Evolutionary conservation across 2,329 filamentous ascomycete species (phyloP).

Genomic region (Penicillium crustosum): DNA sequence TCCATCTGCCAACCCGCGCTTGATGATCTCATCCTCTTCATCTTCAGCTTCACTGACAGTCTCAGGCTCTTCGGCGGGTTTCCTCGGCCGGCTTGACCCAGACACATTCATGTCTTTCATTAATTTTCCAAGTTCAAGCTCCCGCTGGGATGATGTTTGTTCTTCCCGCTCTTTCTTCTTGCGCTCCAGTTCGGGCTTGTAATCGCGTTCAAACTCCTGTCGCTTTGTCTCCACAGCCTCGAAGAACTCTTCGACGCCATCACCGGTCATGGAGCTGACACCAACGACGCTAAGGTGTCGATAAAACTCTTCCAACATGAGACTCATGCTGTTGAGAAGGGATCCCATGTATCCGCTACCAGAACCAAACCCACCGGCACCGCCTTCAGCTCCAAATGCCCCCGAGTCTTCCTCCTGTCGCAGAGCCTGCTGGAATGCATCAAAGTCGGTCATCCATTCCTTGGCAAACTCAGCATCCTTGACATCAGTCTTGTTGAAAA

Average conservation of each 20-base stretch:
- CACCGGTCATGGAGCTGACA: constrained; percentile 88
- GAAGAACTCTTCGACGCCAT: constrained; percentile 92
- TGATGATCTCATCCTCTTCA: constrained; percentile 45
- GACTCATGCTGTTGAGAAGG: constrained; percentile 93
- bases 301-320: constrained; percentile 98
- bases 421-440: constrained; percentile 86
- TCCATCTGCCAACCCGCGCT: constrained; percentile 52
- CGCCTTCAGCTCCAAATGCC: constrained; percentile 69
- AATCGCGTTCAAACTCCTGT: constrained; percentile 84
- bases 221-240: constrained; percentile 82
- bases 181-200: constrained; percentile 85
- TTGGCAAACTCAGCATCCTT: constrained; percentile 88
- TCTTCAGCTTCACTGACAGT: constrained; percentile 53
- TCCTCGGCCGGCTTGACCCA: constrained; percentile 34
- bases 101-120: constrained; percentile 86
- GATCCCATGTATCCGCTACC: constrained; percentile 96
- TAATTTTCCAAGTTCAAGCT: constrained; percentile 84
- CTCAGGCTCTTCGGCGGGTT: constrained; percentile 37
- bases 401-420: constrained; percentile 76
- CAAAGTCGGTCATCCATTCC: constrained; percentile 99
- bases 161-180: constrained; percentile 73
- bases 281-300: constrained; percentile 88
- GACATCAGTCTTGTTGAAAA: constrained; percentile 99
- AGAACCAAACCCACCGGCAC: constrained; percentile 58
- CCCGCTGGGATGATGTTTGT: constrained; percentile 67